Conservation (phyloP, 768 basidiomycete genomes). For the Hericium coralloides region DNA sequence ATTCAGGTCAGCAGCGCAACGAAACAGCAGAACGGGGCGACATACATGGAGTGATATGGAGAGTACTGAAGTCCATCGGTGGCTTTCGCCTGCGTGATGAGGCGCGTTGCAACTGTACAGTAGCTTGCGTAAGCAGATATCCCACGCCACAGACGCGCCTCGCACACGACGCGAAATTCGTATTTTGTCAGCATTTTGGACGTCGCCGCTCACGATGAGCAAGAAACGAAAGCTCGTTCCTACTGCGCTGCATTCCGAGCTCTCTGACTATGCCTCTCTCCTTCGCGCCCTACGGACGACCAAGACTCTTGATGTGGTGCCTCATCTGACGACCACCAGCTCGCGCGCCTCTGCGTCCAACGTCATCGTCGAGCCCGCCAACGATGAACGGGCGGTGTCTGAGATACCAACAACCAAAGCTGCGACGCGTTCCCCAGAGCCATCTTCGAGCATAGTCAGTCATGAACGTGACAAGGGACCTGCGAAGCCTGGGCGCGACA, state of each 20-base stretch:
- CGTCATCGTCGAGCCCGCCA: not conserved
- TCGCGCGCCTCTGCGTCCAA: no score
- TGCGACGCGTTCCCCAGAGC: not conserved
- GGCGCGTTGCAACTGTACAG: conserved; percentile 29
- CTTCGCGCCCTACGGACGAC: conserved; percentile 54
- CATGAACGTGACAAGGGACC: conserved; percentile 17
- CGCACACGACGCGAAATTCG: not conserved
- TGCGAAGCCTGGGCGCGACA: conserved; percentile 26
- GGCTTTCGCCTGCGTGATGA: conserved; percentile 9
- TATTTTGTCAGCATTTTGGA: not conserved
- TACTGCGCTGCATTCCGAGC: conserved; percentile 47
- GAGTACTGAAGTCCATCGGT: conserved; percentile 3
- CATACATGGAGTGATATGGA: conserved; percentile 13
- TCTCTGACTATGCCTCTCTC: conserved; percentile 59
- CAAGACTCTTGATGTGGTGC: conserved; percentile 47
- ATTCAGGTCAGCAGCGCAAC: not conserved
- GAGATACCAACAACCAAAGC: not conserved
- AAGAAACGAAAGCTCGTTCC: conserved; percentile 40
- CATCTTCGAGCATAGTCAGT: not conserved
- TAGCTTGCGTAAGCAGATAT: conserved; percentile 18
- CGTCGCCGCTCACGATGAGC: conserved; percentile 18
- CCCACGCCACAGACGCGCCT: conserved; percentile 10
- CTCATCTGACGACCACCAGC: conserved; percentile 30
- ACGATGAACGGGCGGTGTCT: conserved; percentile 3
- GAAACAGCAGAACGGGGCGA: not conserved